Evolutionary conservation across 2,329 filamentous ascomycete species (phyloP), one percentile per base, ranked within the genome.

Genomic region (Endothia cerciana): DNA sequence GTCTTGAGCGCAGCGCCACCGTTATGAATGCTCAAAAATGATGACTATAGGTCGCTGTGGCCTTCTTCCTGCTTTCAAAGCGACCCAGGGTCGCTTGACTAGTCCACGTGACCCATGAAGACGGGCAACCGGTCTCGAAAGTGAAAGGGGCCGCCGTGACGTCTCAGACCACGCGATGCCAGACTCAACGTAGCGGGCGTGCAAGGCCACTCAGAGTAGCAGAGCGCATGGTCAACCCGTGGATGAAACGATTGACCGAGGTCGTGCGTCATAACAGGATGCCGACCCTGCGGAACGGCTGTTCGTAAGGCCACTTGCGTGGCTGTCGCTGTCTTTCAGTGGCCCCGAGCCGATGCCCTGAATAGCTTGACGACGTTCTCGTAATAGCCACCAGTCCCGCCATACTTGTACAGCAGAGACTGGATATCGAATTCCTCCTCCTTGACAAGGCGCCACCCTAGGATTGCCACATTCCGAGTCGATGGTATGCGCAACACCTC

Each of bases 401-500:
- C 86, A 71, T 87, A 85, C 66, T 80, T 81, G 15, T 73, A 70
- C 17, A 88, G 72, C 25, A 90, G 72, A 1, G 75, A 73, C 15
- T 76, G 65, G 28, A 87, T 71, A 59, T 85, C 77, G 5, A 81
- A 69, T 11, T 79, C 71, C 3, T 71, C 72, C 0, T 65, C 53
- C 0, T 69, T 57, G 58, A 67, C 71, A 4, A 71, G 73, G 59
- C 78, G 77, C 40, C 92, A 84, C 4, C 94, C 94, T 49, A 98
- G 75, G 38, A 99, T 81, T 0, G 89, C 92, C 22, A 89, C 88
- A 76, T 98, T 98, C 68, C 95, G 83, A 47, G 94, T 97, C 76
- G 92, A 96, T 0, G 95, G 95, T 69, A 99, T 98, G 56, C 94
- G 84, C 72, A 99, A 77, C 82, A 95, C 89, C 72, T 97, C 94